Conservation (phyloP, 495 filamentous ascomycete species). For the Podospora pseudoanserina region DNA sequence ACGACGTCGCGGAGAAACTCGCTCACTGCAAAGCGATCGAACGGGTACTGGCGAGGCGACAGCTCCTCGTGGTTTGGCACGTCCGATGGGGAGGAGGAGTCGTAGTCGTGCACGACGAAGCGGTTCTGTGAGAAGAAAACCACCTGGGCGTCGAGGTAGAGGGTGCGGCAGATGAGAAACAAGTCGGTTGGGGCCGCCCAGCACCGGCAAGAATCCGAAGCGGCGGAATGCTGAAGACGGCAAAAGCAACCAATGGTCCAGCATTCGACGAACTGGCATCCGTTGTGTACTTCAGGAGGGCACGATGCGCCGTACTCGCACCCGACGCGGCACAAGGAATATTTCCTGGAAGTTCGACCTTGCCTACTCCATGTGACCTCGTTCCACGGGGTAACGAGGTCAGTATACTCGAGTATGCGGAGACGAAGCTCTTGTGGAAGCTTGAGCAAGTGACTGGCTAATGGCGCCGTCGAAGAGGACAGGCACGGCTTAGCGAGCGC, state of each 20-base stretch:
- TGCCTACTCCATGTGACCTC: constrained; percentile 7
- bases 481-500: neutral
- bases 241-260: constrained; percentile 12
- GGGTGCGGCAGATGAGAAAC: constrained; percentile 10
- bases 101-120: constrained; percentile 7
- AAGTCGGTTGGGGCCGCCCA: constrained; percentile 8
- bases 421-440: constrained; percentile 13
- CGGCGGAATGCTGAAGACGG: neutral
- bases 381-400: constrained; percentile 11
- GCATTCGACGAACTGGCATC: constrained; percentile 6
- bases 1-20: constrained; percentile 8
- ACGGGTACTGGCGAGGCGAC: neutral
- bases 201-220: constrained; percentile 7
- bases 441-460: neutral
- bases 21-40: constrained; percentile 6
- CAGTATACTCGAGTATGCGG: constrained; percentile 11
- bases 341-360: neutral
- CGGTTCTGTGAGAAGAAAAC: constrained; percentile 10
- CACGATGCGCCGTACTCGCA: neutral
- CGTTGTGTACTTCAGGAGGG: neutral
- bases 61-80: neutral
- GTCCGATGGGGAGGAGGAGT: neutral
- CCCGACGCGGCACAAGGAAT: neutral
- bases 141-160: constrained; percentile 2
- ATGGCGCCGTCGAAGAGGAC: neutral